These are phyloP conservation scores for Trichothecium roseum DNA, from an alignment of 2,329 filamentous ascomycete genomes.

Conservation along the genomic window DNA sequence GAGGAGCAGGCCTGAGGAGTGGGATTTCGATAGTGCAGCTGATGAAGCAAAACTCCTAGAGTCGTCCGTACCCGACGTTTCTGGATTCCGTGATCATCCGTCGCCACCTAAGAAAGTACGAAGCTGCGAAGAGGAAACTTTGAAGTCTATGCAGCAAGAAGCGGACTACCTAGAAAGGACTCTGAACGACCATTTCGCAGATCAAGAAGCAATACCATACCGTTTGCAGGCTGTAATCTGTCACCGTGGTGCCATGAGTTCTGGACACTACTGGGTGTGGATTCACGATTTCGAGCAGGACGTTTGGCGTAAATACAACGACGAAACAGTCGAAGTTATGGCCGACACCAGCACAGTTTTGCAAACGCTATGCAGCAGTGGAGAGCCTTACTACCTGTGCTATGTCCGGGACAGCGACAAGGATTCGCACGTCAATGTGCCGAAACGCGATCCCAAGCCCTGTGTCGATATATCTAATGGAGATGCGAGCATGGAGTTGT, in stretches of 20 bases:
- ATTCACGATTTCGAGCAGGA: slow-evolving; percentile 78
- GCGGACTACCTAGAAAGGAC: slow-evolving; percentile 16
- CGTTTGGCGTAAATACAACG: slow-evolving; percentile 92
- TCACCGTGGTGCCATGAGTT: slow-evolving; percentile 62
- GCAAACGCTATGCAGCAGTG: slow-evolving; percentile 51
- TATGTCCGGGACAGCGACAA: slow-evolving; percentile 65
- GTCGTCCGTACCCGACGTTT: no score
- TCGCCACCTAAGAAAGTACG: no score
- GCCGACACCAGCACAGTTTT: slow-evolving; percentile 60
- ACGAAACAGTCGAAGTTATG: slow-evolving; percentile 64
- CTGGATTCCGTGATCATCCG: no score
- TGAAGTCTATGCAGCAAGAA: slow-evolving; percentile 25
- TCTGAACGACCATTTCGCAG: slow-evolving; percentile 24
- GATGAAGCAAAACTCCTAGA: slow-evolving; percentile 12
- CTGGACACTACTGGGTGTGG: slow-evolving; percentile 95
- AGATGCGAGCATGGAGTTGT: slow-evolving; percentile 10
- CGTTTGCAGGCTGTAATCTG: slow-evolving; percentile 87
- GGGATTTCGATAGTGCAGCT: slow-evolving; percentile 27
- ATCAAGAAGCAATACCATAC: slow-evolving; percentile 59
- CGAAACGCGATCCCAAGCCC: slow-evolving; percentile 22
- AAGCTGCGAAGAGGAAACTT: slow-evolving; percentile 1
- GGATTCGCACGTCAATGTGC: slow-evolving; percentile 38
- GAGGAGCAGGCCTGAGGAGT: slow-evolving; percentile 5
- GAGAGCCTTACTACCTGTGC: slow-evolving; percentile 75
- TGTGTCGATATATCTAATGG: slow-evolving; percentile 1